A percentile compares a stretch with the other conserved stretches of the same genome.
Evolutionary conservation across 2,329 filamentous ascomycete species (phyloP).

Genomic region (Fusarium annulatum): DNA sequence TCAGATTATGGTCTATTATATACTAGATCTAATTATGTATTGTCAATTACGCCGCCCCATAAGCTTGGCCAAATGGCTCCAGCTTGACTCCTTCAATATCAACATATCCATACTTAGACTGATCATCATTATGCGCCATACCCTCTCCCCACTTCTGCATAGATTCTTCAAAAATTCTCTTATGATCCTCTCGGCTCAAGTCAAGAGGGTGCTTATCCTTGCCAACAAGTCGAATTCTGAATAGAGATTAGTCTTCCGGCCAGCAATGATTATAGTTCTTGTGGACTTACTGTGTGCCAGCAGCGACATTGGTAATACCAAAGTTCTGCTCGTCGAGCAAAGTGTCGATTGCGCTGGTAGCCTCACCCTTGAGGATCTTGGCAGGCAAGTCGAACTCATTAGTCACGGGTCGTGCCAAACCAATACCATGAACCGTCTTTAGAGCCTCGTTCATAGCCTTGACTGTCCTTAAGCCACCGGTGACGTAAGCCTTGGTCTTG

Average conservation of each 20-base stretch:
- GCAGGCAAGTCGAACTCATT: slow-evolving; percentile 43
- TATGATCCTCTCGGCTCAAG: slow-evolving; percentile 58
- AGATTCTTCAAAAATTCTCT: slow-evolving; percentile 44
- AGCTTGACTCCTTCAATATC: slow-evolving; percentile 48
- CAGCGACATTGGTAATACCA: slow-evolving; percentile 45
- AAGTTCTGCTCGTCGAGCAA: slow-evolving; percentile 64
- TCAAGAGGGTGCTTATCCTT: slow-evolving; percentile 66
- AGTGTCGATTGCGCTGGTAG: slow-evolving; percentile 60
- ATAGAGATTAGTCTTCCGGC: not conserved
- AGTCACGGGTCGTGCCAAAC: slow-evolving; percentile 57
- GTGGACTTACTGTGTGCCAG: slow-evolving; percentile 48
- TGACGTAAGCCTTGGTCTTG: slow-evolving; percentile 68
- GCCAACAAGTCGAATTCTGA: slow-evolving; percentile 48
- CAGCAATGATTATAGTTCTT: fast-evolving
- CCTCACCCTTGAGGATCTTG: slow-evolving; percentile 45
- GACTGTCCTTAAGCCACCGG: slow-evolving; percentile 66
- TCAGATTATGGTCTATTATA: not conserved
- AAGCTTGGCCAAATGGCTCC: slow-evolving; percentile 48
- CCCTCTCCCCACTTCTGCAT: slow-evolving; percentile 46
- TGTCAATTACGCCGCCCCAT: slow-evolving; percentile 11
- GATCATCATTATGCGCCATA: slow-evolving; percentile 48
- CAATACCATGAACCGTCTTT: slow-evolving; percentile 68
- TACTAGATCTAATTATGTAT: not conserved
- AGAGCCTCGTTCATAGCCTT: slow-evolving; percentile 69
- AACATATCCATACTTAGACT: slow-evolving; percentile 47